phyloP scores from a whole-genome alignment of 495 filamentous ascomycete genomes.

The Penicillium coprophilum region DNA sequence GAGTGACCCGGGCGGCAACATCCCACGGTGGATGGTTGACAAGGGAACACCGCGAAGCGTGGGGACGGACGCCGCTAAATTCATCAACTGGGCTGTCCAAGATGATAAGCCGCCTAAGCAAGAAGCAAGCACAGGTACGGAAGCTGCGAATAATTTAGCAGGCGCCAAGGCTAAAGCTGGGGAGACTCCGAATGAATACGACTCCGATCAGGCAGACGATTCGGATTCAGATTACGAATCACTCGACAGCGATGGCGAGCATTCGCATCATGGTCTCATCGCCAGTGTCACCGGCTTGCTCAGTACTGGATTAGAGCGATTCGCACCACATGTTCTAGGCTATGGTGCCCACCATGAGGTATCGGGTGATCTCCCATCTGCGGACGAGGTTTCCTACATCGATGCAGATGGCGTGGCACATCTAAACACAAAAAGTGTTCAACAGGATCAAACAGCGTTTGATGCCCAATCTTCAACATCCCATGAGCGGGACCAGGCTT shows the following conservation, averaged over 20 bases:
- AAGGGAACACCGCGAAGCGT: conserved; percentile 85
- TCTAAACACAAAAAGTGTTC: conserved; percentile 15
- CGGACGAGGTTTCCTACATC: conserved; percentile 3
- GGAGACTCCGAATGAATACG: conserved; percentile 14
- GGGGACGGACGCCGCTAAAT: conserved; percentile 76
- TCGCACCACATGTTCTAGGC: conserved; percentile 50
- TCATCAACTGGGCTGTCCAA: conserved; percentile 77
- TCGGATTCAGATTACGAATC: conserved; percentile 20
- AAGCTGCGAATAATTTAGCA: conserved; percentile 6
- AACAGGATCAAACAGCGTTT: conserved; percentile 8
- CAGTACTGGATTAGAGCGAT: conserved; percentile 41
- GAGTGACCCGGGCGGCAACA: conserved; percentile 90
- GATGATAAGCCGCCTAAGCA: conserved; percentile 47
- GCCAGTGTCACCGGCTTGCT: conserved; percentile 45
- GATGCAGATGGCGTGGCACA: conserved; percentile 3
- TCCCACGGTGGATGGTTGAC: conserved; percentile 93
- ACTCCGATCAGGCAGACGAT: conserved; percentile 5
- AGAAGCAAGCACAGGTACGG: conserved; percentile 21
- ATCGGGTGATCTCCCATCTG: conserved; percentile 25
- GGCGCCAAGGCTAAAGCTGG: conserved; percentile 16
- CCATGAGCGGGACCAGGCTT: conserved; percentile 15
- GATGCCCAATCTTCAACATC: not conserved
- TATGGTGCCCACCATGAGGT: conserved; percentile 41
- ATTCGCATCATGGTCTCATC: conserved; percentile 44
- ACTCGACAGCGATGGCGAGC: conserved; percentile 15